Evolutionary conservation across 345 rosid genomes (phyloP).

Genomic region (Conringia planisiliqua): DNA sequence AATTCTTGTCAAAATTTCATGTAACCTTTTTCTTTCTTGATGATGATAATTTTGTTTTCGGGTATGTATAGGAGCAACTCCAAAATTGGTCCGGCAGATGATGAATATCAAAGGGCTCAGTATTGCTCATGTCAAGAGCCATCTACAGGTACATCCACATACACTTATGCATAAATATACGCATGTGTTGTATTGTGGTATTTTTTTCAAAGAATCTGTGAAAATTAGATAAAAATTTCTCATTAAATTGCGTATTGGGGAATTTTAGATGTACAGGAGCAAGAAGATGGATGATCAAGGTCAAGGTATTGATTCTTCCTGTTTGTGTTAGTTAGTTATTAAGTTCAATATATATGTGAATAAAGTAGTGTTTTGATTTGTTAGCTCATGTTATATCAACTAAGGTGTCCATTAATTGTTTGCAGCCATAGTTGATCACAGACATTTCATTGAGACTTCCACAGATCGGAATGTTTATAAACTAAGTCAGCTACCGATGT

Average conservation of each 20-base stretch:
- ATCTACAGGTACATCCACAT: conserved; percentile 58
- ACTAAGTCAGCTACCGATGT: conserved; percentile 77
- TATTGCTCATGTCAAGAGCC: conserved; percentile 93
- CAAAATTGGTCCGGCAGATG: conserved; percentile 73
- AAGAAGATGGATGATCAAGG: conserved; percentile 65
- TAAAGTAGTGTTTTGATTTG: conserved; percentile 26
- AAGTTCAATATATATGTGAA: not conserved
- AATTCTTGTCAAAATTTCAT: not conserved
- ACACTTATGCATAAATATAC: not conserved
- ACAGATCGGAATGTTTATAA: conserved; percentile 62
- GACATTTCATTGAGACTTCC: conserved; percentile 56
- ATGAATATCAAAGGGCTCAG: conserved; percentile 87
- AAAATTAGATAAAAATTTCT: conserved; percentile 1
- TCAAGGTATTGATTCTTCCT: conserved; percentile 46
- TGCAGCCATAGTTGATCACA: conserved; percentile 55
- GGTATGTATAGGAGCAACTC: conserved; percentile 62
- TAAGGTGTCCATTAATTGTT: not conserved
- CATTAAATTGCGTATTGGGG: not conserved
- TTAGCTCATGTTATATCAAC: not conserved
- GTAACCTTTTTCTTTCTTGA: not conserved
- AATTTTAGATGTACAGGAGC: conserved; percentile 75
- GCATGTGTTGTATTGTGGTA: not conserved
- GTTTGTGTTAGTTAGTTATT: not conserved
- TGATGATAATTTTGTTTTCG: not conserved
- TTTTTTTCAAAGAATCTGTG: not conserved